These are phyloP conservation scores for Ambrosiella xylebori DNA, from an alignment of 2,329 filamentous ascomycete species.

Conservation along the genomic window DNA sequence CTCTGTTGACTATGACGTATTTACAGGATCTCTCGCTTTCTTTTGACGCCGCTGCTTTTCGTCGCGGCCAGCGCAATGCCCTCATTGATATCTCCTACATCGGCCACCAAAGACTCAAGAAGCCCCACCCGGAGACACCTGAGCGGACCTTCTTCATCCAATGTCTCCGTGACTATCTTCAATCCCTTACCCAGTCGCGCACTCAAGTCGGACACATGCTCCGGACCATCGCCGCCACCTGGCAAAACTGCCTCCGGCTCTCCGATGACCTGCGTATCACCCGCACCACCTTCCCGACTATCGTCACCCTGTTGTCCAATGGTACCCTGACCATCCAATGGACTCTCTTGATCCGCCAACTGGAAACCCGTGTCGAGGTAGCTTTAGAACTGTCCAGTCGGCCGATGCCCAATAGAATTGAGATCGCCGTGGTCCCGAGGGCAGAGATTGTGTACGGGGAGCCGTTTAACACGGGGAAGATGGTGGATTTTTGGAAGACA, in stretches of 20 bases:
- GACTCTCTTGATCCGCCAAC: conserved; percentile 42
- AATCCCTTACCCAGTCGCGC: conserved; percentile 39
- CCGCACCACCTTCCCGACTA: conserved; percentile 46
- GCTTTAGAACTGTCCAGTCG: conserved; percentile 36
- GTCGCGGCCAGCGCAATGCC: conserved; percentile 27
- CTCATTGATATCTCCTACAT: conserved; percentile 56
- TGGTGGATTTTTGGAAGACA: conserved; percentile 45
- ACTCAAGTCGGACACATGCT: conserved; percentile 43
- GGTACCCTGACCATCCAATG: conserved; percentile 18
- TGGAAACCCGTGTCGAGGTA: conserved; percentile 54
- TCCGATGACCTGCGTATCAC: conserved; percentile 44
- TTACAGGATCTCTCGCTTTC: conserved; percentile 54
- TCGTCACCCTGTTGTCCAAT: conserved; percentile 23
- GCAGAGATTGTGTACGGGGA: conserved; percentile 61
- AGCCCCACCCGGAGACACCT: conserved; percentile 37
- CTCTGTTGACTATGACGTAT: conserved; percentile 57
- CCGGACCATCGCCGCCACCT: conserved; percentile 39
- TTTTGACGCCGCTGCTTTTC: conserved; percentile 50
- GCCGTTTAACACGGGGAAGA: conserved; percentile 56
- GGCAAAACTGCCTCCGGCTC: conserved; percentile 46
- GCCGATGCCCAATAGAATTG: conserved; percentile 30
- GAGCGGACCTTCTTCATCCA: conserved; percentile 63
- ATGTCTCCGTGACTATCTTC: conserved; percentile 50
- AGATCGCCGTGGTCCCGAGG: conserved; percentile 34
- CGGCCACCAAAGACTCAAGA: conserved; percentile 36